Conservation (phyloP, 805 yeast species). For the Naumovozyma dairenensis region DNA sequence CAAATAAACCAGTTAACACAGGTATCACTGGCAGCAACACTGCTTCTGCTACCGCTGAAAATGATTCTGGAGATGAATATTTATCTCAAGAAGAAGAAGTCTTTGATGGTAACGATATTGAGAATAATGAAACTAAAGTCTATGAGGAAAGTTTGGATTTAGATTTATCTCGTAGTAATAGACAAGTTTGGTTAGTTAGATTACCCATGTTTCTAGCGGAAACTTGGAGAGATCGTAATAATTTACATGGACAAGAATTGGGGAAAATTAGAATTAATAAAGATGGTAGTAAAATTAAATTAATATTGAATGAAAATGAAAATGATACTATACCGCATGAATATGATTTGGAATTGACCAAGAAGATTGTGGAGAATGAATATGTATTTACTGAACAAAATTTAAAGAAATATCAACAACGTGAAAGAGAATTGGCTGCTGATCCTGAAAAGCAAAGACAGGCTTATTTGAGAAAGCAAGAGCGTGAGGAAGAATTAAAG, state of each 20-base stretch:
- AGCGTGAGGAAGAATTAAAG: conserved; percentile 28
- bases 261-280: conserved; percentile 73
- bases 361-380: conserved; percentile 74
- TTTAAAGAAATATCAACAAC: conserved; percentile 43
- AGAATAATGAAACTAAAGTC: conserved; percentile 29
- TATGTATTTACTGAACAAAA: conserved; percentile 84
- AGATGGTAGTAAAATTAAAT: conserved; percentile 39
- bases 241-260: conserved; percentile 61
- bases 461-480: conserved; percentile 26
- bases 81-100: conserved; percentile 36
- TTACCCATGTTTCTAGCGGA: conserved; percentile 81
- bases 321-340: conserved; percentile 64
- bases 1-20: too few species aligned
- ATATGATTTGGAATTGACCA: conserved; percentile 70
- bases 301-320: conserved; percentile 43
- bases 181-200: conserved; percentile 87
- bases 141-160: conserved; percentile 68
- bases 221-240: conserved; percentile 59
- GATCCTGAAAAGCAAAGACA: conserved; percentile 32
- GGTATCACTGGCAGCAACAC: not conserved
- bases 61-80: conserved; percentile 31
- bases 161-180: conserved; percentile 49
- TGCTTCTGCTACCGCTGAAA: conserved; percentile 4
- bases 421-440: conserved; percentile 27
- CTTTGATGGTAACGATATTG: conserved; percentile 37